Evolutionary conservation across 306 rosid species (phyloP).

Genomic region (Dalbergia cochinchinensis): DNA sequence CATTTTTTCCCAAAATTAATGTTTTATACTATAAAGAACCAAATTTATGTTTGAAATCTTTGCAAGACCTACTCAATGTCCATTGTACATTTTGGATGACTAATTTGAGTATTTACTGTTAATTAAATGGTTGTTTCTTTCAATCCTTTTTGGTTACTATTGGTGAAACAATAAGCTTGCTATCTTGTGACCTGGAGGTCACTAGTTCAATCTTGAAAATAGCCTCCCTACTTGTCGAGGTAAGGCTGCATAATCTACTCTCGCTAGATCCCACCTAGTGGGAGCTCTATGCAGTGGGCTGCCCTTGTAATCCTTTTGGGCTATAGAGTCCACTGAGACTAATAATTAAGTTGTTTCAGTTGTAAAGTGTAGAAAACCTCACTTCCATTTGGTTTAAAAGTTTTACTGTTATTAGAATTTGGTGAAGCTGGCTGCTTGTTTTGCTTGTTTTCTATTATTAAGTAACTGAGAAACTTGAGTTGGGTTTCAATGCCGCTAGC

Average conservation of each 20-base stretch:
- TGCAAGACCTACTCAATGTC: neutral
- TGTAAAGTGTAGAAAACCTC: conserved; percentile 21
- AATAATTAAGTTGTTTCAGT: conserved; percentile 12
- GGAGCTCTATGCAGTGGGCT: too few relatives aligned
- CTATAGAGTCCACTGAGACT: conserved; percentile 11
- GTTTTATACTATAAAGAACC: neutral
- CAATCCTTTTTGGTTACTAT: too few relatives aligned
- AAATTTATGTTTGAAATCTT: neutral
- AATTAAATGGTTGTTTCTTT: neutral
- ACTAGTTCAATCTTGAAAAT: too few relatives aligned
- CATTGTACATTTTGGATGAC: neutral
- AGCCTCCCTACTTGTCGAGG: too few relatives aligned
- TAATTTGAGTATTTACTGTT: neutral
- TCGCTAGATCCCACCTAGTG: too few relatives aligned
- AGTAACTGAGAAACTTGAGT: conserved; percentile 15
- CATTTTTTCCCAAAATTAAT: neutral
- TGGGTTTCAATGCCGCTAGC: neutral
- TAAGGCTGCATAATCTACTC: too few relatives aligned
- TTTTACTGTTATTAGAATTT: conserved; percentile 21
- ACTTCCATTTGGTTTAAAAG: conserved; percentile 15
- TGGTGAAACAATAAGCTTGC: too few relatives aligned
- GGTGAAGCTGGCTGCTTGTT: conserved; percentile 3
- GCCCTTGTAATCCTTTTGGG: conserved; percentile 32
- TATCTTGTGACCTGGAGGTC: too few relatives aligned
- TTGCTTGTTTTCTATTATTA: neutral